Evolutionary conservation across 1,284 basidiomycete genomes (phyloP).

Genomic region (Volvariella volvacea): DNA sequence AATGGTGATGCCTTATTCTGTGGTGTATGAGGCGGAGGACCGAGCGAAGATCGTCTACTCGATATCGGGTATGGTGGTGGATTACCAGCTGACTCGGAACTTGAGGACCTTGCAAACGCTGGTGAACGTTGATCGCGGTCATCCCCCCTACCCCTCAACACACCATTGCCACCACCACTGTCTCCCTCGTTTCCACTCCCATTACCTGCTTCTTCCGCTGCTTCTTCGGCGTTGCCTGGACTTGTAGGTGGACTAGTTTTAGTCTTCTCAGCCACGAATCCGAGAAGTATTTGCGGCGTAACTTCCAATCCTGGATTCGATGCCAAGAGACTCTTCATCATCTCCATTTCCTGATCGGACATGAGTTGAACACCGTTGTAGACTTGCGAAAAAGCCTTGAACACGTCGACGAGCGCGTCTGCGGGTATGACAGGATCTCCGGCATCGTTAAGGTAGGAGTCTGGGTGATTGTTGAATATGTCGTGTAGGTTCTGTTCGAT

Average conservation of each 20-base stretch:
- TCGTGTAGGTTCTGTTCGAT: constrained; percentile 60
- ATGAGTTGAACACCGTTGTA: constrained; percentile 55
- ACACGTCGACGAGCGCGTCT: constrained; percentile 58
- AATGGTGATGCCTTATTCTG: constrained; percentile 43
- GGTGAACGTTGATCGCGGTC: constrained; percentile 25
- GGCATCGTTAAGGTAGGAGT: constrained; percentile 44
- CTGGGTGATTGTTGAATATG: constrained; percentile 58
- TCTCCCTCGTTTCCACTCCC: constrained; percentile 1
- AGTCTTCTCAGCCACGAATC: constrained; percentile 60
- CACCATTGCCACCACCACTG: too few relatives aligned
- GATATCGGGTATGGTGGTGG: constrained; percentile 8
- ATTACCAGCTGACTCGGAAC: too few relatives aligned
- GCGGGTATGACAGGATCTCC: constrained; percentile 60
- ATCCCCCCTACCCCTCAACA: constrained; percentile 36
- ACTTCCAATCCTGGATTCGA: constrained; percentile 59
- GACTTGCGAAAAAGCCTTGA: constrained; percentile 50
- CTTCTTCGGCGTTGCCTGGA: constrained; percentile 23
- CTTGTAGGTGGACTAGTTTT: constrained; percentile 35
- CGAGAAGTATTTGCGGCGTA: constrained; percentile 58
- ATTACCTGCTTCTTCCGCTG: constrained; percentile 14
- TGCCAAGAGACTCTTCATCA: constrained; percentile 48
- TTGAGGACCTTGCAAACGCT: constrained; percentile 10
- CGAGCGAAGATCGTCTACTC: constrained; percentile 33
- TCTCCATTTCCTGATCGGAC: constrained; percentile 46
- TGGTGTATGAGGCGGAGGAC: constrained; percentile 30